Base-by-base conservation (phyloP, 208 protist genomes). In the Wallacemonas sp. region DNA sequence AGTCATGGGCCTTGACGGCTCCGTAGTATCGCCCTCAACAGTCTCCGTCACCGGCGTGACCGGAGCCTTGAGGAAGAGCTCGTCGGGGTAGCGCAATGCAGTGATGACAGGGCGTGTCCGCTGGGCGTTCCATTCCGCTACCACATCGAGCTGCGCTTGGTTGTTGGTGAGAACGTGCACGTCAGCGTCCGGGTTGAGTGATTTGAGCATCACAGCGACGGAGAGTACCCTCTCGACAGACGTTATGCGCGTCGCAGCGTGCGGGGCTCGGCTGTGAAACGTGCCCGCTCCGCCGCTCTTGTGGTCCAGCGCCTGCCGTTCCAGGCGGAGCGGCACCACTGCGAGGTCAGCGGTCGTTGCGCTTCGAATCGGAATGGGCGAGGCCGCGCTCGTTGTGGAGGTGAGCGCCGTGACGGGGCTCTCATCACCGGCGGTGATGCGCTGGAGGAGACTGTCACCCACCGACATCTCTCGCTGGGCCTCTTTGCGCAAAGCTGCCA, bases 121-220 rank as follows among this genome's bases (percentile, higher is more conserved):
- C 48, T 71, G 24, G 17, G 42, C 17, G 39, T 91, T 91, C 87
- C 90, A 93, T 4, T 60, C 48, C 54, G 66, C 46, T 36, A 91
- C 87, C 19, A 87, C 69, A 0, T 69, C 42, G 39, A 91, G 68
- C 58, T 91, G 87, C 9, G 76, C 52, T 2, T 33, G 24, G 61
- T 79, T 85, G 22, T 79, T 76, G 26, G 84, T 89, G 15, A 96
- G 62, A 8, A 96, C 66, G 58, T 96, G 90, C 32, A 96, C 76
- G 29, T 81, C 78, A 3, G 80, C 58, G 42, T 93, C 87, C n/a
- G 85, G 82, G 65, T 93, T 96, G 24, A 96, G 73, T 30, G 79
- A 76, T 55, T 96, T 93, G 4, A 96, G 68, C 90, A 96, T 96
- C 10, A 76, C 80, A 13, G 87, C 90, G 22, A 93, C 90, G 10